Evolutionary conservation across 768 basidiomycete species (phyloP), one percentile per base, ranked within the genome.

Genomic region (Hypsizygus marmoreus): DNA sequence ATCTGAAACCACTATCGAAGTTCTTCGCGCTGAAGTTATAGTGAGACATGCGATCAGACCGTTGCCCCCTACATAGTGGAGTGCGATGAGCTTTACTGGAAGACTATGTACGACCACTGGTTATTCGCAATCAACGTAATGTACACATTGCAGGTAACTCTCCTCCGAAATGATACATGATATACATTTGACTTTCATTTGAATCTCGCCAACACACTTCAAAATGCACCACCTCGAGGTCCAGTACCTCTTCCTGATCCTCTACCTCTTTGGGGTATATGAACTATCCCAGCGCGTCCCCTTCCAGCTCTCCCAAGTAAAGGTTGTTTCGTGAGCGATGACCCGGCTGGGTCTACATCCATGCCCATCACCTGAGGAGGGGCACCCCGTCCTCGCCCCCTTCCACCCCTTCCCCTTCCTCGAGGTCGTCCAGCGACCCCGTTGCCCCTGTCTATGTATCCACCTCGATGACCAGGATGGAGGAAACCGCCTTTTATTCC

Each of bases 401-500:
- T 55, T 4, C 58, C 62, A 7, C 61, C 38, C 29, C 42, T 35
- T n/a, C 51, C 39, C 28, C 48, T 45, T 14, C 53, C 50, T 20
- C 60, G 44, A 2, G 31, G 38, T 30, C 35, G 14, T 5, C 34
- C 45, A 43, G 20, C 55, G 45, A 13, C 43, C 20, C 28, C 43
- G 11, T 24, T 13, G 20, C 25, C 45, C 20, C 16, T 24, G 12
- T 36, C 20, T 37, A 25, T 36, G 30, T 17, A 20, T 6, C 25
- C 19, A 28, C 24, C 29, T 17, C 50, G 56, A 23, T 45, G 51
- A n/a, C 64, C 62, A 6, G 62, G 61, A 38, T 69, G 64, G 26
- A 60, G 69, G 50, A 84, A 79, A 6, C 79, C 82, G 20, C 75
- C 76, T 16, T 61, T 66, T 53, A 74, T 79, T 3, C 81, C 82